These are phyloP conservation scores for Pseudocohnilembus persalinus DNA, from an alignment of 169 alveolate genomes.

Conservation along the genomic window DNA sequence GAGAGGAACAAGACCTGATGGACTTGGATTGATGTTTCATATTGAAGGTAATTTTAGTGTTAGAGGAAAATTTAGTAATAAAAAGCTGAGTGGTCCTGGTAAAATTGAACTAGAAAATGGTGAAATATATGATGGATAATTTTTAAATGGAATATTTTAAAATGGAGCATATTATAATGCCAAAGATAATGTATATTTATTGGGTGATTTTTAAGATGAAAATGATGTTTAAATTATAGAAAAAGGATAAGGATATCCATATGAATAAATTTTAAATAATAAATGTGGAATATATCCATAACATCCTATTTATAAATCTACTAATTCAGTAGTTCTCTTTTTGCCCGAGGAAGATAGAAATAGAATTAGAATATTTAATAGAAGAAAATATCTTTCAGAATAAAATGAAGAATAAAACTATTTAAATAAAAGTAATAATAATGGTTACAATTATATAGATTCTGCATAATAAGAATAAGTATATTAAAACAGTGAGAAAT, in stretches of 20 bases:
- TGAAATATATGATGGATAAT: slow-evolving; percentile 12
- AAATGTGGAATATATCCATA: background rate
- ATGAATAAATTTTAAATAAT: background rate
- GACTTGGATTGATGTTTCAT: slow-evolving; percentile 6
- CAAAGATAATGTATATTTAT: background rate
- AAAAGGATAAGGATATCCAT: slow-evolving; percentile 14
- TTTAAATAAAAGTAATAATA: no score
- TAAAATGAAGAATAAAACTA: no score
- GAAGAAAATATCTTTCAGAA: no score
- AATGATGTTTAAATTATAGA: background rate
- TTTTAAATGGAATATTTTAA: slow-evolving; percentile 8
- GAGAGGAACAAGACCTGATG: slow-evolving; percentile 22
- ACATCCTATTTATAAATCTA: background rate
- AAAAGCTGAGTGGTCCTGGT: slow-evolving; percentile 8
- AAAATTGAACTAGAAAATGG: slow-evolving; percentile 9
- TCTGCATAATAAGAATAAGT: no score
- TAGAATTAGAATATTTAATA: no score
- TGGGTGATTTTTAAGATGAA: slow-evolving; percentile 6
- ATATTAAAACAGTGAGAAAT: no score
- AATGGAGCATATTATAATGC: background rate
- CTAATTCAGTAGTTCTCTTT: background rate
- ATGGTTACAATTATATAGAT: no score
- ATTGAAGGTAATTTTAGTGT: background rate
- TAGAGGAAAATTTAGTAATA: slow-evolving; percentile 18
- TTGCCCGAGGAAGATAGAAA: background rate